These are phyloP conservation scores for Poteriospumella lacustris DNA, from an alignment of 108 stramenopile species.

Conservation along the genomic window DNA sequence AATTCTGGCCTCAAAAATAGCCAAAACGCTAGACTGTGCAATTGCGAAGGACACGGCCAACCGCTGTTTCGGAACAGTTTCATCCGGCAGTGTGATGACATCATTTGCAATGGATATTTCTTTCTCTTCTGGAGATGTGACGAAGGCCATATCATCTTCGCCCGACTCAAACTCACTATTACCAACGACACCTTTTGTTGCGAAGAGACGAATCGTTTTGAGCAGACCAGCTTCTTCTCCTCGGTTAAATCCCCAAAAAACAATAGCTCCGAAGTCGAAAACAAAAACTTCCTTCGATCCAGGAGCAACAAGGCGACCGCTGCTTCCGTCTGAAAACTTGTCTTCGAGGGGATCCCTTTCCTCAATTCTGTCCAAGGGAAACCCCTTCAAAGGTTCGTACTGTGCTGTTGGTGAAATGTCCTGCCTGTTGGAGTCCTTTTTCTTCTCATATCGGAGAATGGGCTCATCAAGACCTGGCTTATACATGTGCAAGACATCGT, in stretches of 20 bases:
- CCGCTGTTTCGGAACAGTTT: background rate
- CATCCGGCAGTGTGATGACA: constrained; percentile 13
- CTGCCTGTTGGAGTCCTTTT: background rate
- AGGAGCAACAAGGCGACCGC: background rate
- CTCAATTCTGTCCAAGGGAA: background rate
- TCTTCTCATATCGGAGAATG: background rate
- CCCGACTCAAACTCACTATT: constrained; percentile 10
- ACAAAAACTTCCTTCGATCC: background rate
- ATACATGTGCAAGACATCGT: background rate
- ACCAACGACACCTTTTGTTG: background rate
- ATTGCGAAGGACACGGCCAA: constrained; percentile 52
- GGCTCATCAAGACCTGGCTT: background rate
- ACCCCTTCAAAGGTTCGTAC: background rate
- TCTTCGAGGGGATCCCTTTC: too few relatives aligned
- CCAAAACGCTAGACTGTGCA: constrained; percentile 54
- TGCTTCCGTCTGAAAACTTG: too few relatives aligned
- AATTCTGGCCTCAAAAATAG: constrained; percentile 50
- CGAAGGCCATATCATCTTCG: constrained; percentile 25
- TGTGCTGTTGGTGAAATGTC: background rate
- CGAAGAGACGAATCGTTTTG: background rate
- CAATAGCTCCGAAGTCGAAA: constrained; percentile 11
- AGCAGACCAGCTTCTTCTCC: constrained; percentile 5
- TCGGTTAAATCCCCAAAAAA: constrained; percentile 1
- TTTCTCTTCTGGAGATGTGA: background rate
- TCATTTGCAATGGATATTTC: constrained; percentile 14